phyloP scores from a whole-genome alignment of 2,329 filamentous ascomycete species.

The Cytospora paraplurivora region DNA sequence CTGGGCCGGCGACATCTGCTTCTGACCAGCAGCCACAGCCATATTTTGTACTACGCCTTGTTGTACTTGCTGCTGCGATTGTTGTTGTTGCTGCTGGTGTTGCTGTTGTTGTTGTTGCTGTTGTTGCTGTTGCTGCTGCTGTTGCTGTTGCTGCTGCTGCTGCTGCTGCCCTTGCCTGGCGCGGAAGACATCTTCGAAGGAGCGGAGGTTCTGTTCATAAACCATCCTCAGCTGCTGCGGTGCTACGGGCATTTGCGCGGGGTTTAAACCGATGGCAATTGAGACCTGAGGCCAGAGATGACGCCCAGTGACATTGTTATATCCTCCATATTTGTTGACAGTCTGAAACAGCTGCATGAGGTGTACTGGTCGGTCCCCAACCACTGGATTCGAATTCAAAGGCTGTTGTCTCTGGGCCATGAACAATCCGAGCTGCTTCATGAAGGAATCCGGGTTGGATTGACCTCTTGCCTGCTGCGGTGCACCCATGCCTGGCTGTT shows the following conservation, averaged over 20 bases:
- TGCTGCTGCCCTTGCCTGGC: slow-evolving; percentile 56
- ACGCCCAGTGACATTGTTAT: slow-evolving; percentile 67
- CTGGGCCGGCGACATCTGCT: slow-evolving; percentile 45
- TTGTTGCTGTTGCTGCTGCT: slow-evolving; percentile 44
- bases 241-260: slow-evolving; percentile 66
- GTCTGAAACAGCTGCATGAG: slow-evolving; percentile 76
- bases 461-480: slow-evolving; percentile 35
- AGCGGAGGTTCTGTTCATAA: slow-evolving; percentile 74
- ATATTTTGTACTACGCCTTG: slow-evolving; percentile 31
- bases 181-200: slow-evolving; percentile 71
- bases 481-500: slow-evolving; percentile 39
- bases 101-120: slow-evolving; percentile 39
- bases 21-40: slow-evolving; percentile 44
- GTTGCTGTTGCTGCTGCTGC: slow-evolving; percentile 42
- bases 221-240: slow-evolving; percentile 69
- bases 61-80: slow-evolving; percentile 38
- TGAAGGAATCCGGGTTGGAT: slow-evolving; percentile 66
- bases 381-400: slow-evolving; percentile 72
- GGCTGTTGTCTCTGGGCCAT: slow-evolving; percentile 74
- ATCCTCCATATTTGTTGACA: slow-evolving; percentile 77
- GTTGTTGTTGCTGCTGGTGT: slow-evolving; percentile 41
- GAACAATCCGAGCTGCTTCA: slow-evolving; percentile 76
- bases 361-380: slow-evolving; percentile 74
- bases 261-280: slow-evolving; percentile 62
- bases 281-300: slow-evolving; percentile 77